Percentiles rank a stretch among this genome's conserved stretches.
Evolutionary conservation across 2,329 filamentous ascomycete species (phyloP).

Genomic region (Sclerotinia spermophila): DNA sequence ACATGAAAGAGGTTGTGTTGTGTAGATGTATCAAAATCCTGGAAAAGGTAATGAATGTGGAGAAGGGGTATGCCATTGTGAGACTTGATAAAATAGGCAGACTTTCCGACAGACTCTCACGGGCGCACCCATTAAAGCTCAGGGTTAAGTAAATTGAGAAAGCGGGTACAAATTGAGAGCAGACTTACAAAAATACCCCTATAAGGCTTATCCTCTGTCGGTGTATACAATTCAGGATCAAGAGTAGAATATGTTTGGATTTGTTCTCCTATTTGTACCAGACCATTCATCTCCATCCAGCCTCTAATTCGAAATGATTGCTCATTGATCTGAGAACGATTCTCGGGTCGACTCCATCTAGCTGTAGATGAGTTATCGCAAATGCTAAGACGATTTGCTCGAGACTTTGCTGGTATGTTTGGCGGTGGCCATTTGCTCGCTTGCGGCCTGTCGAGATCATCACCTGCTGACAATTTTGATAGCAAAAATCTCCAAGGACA

Average conservation of each 20-base stretch:
- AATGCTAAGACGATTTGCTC: conserved; percentile 48
- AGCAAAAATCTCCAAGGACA: conserved; percentile 3
- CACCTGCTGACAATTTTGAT: neutral
- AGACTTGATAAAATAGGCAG: neutral
- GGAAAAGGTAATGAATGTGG: neutral
- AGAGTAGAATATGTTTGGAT: conserved; percentile 67
- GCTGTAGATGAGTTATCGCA: neutral
- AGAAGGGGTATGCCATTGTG: neutral
- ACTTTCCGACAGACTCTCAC: neutral
- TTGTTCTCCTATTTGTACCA: conserved; percentile 51
- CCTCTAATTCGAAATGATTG: conserved; percentile 69
- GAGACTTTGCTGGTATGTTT: conserved; percentile 55
- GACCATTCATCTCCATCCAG: conserved; percentile 66
- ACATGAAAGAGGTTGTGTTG: neutral
- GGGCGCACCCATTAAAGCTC: neutral
- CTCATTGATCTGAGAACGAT: conserved; percentile 60
- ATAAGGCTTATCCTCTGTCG: conserved; percentile 75
- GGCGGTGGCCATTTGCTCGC: conserved; percentile 66
- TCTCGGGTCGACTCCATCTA: conserved; percentile 26
- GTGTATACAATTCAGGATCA: conserved; percentile 70
- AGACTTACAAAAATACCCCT: conserved; percentile 75
- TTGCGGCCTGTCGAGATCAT: no score
- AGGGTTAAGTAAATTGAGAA: neutral
- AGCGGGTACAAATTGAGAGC: neutral
- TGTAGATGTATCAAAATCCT: neutral